Evolutionary conservation across 169 alveolate genomes (phyloP).

Genomic region (Cystoisospora suis): DNA sequence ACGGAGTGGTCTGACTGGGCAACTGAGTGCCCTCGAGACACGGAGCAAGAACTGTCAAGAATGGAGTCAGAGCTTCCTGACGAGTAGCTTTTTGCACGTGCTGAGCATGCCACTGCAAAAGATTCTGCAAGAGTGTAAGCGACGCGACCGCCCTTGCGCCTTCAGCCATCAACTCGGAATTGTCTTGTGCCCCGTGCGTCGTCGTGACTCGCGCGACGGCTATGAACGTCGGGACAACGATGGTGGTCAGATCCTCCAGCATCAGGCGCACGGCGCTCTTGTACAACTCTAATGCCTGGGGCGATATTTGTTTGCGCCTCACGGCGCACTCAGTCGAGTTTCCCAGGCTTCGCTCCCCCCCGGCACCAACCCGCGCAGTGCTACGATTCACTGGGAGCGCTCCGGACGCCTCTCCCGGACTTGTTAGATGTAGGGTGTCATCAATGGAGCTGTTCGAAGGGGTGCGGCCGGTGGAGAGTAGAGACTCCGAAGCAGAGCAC

Average conservation of each 20-base stretch:
- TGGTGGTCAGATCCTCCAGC: constrained; percentile 4
- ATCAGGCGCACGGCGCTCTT: not conserved
- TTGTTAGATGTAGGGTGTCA: not conserved
- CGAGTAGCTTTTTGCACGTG: constrained; percentile 55
- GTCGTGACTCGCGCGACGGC: too few species aligned
- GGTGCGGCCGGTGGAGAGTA: too few species aligned
- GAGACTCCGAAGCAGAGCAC: not conserved
- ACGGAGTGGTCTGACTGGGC: constrained; percentile 54
- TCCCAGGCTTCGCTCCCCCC: not conserved
- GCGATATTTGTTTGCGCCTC: not conserved
- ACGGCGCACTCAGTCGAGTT: too few species aligned
- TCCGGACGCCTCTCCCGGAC: too few species aligned
- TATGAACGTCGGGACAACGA: not conserved
- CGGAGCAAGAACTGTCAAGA: constrained; percentile 49
- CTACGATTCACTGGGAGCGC: too few species aligned
- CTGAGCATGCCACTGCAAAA: constrained; percentile 47
- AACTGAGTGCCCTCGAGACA: constrained; percentile 50
- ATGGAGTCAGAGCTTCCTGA: constrained; percentile 44
- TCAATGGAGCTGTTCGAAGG: not conserved
- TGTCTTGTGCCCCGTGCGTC: not conserved
- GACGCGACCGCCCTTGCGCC: constrained; percentile 44
- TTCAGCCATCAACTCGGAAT: not conserved
- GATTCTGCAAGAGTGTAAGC: constrained; percentile 44
- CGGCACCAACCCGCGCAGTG: not conserved
- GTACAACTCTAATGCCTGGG: not conserved